Evolutionary conservation across 2,329 filamentous ascomycete species (phyloP).

Genomic region (Trichoderma brevicompactum): DNA sequence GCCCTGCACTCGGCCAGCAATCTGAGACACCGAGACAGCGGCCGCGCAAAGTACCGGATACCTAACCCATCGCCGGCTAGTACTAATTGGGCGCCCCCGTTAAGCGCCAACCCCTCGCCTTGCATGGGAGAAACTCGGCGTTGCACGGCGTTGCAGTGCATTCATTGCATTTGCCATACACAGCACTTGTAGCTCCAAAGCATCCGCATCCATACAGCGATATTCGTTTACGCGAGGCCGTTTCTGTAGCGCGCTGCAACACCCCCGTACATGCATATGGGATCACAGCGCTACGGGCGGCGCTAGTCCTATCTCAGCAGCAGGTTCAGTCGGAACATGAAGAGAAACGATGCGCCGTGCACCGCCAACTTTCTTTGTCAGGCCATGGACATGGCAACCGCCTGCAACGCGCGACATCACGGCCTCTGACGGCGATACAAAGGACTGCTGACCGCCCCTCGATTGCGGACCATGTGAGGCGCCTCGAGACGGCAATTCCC

Average conservation of each 20-base stretch:
- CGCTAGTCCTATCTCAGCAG: constrained; percentile 22
- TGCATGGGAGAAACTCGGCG: constrained; percentile 19
- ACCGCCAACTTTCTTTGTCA: constrained; percentile 26
- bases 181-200: no score
- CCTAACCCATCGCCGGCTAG: background rate
- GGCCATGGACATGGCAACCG: constrained; percentile 23
- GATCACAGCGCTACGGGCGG: background rate
- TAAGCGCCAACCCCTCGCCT: constrained; percentile 16
- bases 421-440: constrained; percentile 13
- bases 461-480: constrained; percentile 25
- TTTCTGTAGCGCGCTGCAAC: background rate
- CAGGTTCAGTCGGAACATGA: constrained; percentile 7
- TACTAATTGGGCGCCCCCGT: background rate
- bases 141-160: background rate
- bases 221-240: background rate
- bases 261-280: constrained; percentile 8
- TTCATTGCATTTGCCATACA: background rate
- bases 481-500: constrained; percentile 23
- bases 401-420: constrained; percentile 21
- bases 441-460: constrained; percentile 19
- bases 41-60: background rate
- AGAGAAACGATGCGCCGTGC: constrained; percentile 27
- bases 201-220: background rate
- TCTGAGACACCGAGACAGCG: background rate
- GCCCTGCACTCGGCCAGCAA: no score